A percentile compares a stretch with the other conserved stretches of the same genome.
Evolutionary conservation across 2,329 filamentous ascomycete genomes (phyloP).

Genomic region (Neoascochyta sp.): DNA sequence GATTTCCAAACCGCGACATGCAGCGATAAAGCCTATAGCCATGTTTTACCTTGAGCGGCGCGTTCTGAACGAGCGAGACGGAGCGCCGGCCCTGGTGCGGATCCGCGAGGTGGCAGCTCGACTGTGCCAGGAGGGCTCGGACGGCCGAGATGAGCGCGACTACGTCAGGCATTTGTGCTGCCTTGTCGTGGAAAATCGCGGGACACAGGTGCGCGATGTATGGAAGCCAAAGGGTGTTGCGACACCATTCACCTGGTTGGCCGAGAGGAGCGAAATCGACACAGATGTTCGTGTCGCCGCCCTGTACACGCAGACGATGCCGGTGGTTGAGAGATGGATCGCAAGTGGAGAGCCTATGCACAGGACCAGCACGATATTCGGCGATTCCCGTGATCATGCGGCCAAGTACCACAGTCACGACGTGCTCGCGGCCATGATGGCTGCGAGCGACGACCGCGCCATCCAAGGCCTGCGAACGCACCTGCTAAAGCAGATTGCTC

Average conservation of each 20-base stretch:
- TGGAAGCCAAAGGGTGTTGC: not conserved
- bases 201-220: not conserved
- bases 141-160: not conserved
- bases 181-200: not conserved
- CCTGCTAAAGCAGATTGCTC: not conserved
- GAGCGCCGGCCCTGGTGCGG: constrained; percentile 1
- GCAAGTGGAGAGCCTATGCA: not conserved
- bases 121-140: not conserved
- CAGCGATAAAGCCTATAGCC: not conserved
- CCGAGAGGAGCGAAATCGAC: not conserved
- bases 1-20: not conserved
- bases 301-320: constrained; percentile 2
- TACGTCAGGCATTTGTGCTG: constrained; percentile 1
- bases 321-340: constrained; percentile 1
- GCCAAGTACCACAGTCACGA: not conserved
- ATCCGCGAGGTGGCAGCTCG: not conserved
- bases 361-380: constrained; percentile 1
- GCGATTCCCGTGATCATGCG: not conserved
- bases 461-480: constrained; percentile 1
- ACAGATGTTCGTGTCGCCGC: constrained; percentile 2
- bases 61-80: constrained; percentile 1
- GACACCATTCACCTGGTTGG: not conserved
- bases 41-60: constrained; percentile 1
- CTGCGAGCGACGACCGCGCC: not conserved
- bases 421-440: constrained; percentile 2